Evolutionary conservation across 2,329 filamentous ascomycete species (phyloP).

Genomic region (Rhytidhysteron rufulum): DNA sequence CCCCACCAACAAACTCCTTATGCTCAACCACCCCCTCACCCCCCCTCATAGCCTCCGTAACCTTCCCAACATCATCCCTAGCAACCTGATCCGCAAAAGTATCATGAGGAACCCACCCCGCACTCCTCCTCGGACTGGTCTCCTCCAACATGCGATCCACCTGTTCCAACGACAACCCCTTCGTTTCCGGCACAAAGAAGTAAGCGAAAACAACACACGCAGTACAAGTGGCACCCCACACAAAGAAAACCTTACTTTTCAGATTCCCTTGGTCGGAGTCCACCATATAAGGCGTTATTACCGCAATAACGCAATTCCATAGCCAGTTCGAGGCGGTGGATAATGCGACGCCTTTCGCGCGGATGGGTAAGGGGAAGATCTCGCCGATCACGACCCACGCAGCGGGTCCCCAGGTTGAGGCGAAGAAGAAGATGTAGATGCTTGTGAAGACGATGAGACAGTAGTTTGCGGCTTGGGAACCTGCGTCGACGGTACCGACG

Average conservation of each 20-base stretch:
- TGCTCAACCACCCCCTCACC: background rate
- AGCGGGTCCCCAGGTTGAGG: conserved; percentile 79
- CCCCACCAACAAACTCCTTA: background rate
- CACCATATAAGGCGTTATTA: conserved; percentile 67
- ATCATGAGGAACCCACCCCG: conserved; percentile 66
- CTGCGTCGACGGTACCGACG: conserved; percentile 41
- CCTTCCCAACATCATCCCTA: conserved; percentile 5
- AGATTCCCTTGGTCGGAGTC: conserved; percentile 64
- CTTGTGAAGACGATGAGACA: conserved; percentile 78
- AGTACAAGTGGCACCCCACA: conserved; percentile 52
- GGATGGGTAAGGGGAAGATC: conserved; percentile 85
- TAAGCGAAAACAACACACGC: conserved; percentile 34
- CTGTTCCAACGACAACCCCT: conserved; percentile 74
- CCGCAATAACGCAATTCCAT: conserved; percentile 66
- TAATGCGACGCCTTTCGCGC: conserved; percentile 79
- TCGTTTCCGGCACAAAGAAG: conserved; percentile 75
- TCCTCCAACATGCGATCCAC: conserved; percentile 86
- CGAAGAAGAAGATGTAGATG: conserved; percentile 93
- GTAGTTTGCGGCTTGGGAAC: conserved; percentile 48
- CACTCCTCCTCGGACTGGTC: conserved; percentile 67
- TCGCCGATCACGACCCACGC: conserved; percentile 75
- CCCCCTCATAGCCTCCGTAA: background rate
- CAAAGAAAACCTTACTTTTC: conserved; percentile 49
- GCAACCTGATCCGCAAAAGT: conserved; percentile 53
- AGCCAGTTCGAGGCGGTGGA: conserved; percentile 90